phyloP scores from a whole-genome alignment of 2,329 filamentous ascomycete species.

The Aureobasidium sp. region DNA sequence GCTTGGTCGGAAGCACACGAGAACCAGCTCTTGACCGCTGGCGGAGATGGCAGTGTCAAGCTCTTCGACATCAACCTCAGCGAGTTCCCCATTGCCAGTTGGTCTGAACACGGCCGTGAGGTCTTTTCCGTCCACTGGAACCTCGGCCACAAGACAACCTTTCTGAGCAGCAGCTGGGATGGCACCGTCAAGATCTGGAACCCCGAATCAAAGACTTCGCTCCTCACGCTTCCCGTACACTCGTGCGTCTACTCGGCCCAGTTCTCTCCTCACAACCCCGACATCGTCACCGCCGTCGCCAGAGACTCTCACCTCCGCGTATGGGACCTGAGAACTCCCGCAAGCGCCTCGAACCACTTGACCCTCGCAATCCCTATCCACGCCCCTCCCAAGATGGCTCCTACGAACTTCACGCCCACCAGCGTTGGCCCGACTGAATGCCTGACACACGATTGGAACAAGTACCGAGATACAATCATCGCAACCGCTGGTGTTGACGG shows the following conservation, averaged over 20 bases:
- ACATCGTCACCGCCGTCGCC: constrained; percentile 76
- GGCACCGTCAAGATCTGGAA: constrained; percentile 95
- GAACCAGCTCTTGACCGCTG: constrained; percentile 81
- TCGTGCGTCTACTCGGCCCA: constrained; percentile 90
- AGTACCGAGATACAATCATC: constrained; percentile 77
- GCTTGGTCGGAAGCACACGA: constrained; percentile 95
- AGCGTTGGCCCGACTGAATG: constrained; percentile 63
- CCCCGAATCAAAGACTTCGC: constrained; percentile 57
- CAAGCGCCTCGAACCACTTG: constrained; percentile 80
- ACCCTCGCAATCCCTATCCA: constrained; percentile 77
- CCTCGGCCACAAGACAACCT: constrained; percentile 79
- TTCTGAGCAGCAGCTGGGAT: constrained; percentile 90
- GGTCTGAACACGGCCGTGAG: constrained; percentile 88
- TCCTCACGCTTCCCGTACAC: constrained; percentile 82
- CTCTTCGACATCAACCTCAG: constrained; percentile 77
- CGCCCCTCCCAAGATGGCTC: constrained; percentile 47
- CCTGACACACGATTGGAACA: constrained; percentile 98
- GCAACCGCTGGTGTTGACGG: constrained; percentile 87
- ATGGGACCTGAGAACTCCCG: constrained; percentile 83
- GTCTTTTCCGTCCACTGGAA: constrained; percentile 93
- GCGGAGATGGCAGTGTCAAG: constrained; percentile 89
- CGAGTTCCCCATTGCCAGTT: constrained; percentile 82
- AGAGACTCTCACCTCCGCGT: constrained; percentile 83
- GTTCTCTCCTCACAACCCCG: constrained; percentile 81
- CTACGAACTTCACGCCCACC: constrained; percentile 33